Evolutionary conservation across 2,329 filamentous ascomycete species (phyloP).

Genomic region (Aspergillus sp.): DNA sequence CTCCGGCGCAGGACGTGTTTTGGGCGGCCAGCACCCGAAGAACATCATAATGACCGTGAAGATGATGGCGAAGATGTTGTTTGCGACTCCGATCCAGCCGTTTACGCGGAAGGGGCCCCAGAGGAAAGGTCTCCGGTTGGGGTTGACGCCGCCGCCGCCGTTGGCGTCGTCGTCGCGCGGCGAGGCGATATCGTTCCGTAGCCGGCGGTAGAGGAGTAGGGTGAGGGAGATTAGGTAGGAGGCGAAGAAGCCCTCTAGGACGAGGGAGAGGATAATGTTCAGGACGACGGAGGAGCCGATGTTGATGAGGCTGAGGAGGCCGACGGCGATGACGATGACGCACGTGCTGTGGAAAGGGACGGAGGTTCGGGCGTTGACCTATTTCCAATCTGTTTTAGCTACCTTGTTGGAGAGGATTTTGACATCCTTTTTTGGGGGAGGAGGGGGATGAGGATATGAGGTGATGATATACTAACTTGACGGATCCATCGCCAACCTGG

Average conservation of each 20-base stretch:
- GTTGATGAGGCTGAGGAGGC: conserved; percentile 50
- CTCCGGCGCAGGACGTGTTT: conserved; percentile 21
- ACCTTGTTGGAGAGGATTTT: no score
- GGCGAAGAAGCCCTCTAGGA: conserved; percentile 45
- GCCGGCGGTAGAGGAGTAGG: conserved; percentile 44
- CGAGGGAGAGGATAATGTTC: conserved; percentile 51
- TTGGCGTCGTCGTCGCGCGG: conserved; percentile 30
- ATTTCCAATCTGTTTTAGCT: neutral
- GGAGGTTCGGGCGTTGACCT: conserved; percentile 2
- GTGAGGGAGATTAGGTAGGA: conserved; percentile 51
- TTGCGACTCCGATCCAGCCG: conserved; percentile 40
- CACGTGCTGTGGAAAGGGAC: conserved; percentile 25
- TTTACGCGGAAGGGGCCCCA: conserved; percentile 33
- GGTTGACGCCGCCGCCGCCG: conserved; percentile 4
- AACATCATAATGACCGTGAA: conserved; percentile 47
- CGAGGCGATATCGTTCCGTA: conserved; percentile 32
- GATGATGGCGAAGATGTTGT: conserved; percentile 45
- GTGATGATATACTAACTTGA: conserved; percentile 17
- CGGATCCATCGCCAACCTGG: conserved; percentile 29
- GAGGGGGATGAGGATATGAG: no score
- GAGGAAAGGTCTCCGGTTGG: conserved; percentile 14
- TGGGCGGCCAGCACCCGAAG: conserved; percentile 49
- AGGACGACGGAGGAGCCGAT: conserved; percentile 51
- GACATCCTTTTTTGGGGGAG: no score
- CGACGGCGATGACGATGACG: conserved; percentile 26